phyloP scores from a whole-genome alignment of 2,329 filamentous ascomycete species.

The Aureobasidium sp. region DNA sequence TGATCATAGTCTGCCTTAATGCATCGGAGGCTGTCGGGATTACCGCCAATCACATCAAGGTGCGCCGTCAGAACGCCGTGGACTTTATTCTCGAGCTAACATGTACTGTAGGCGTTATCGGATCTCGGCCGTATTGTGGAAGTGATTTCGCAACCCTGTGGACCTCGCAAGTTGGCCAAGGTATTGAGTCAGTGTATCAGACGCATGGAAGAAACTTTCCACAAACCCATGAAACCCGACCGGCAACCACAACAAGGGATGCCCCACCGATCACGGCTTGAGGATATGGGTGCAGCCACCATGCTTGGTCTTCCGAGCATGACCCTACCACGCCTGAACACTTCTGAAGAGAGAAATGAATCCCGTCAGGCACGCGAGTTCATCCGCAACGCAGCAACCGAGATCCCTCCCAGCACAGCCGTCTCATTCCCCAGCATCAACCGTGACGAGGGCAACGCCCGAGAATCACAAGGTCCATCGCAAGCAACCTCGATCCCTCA shows the following conservation, averaged over 20 bases:
- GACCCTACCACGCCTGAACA: conserved; percentile 1
- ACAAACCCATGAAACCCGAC: not conserved
- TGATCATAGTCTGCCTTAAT: conserved; percentile 33
- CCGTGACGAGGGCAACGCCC: not conserved
- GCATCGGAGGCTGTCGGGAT: conserved; percentile 26
- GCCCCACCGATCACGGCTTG: not conserved
- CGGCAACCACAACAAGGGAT: not conserved
- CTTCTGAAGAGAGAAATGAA: not conserved
- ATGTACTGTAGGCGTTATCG: conserved; percentile 4
- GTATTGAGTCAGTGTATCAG: conserved; percentile 7
- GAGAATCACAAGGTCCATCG: conserved; percentile 7
- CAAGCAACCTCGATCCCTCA: not conserved
- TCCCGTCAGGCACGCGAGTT: not conserved
- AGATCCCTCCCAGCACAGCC: conserved; percentile 1
- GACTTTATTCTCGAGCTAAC: not conserved
- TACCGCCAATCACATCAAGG: conserved; percentile 15
- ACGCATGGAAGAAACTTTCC: conserved; percentile 1
- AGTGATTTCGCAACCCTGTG: conserved; percentile 15
- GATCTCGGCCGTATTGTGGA: conserved; percentile 14
- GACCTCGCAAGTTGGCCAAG: conserved; percentile 16
- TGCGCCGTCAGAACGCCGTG: not conserved
- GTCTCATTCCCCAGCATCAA: conserved; percentile 6
- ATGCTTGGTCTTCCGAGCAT: conserved; percentile 2
- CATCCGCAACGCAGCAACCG: not conserved
- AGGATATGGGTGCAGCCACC: conserved; percentile 7